These are phyloP conservation scores for Plasmodiophora brassicae DNA, from an alignment of 208 protist genomes.

Conservation along the genomic window DNA sequence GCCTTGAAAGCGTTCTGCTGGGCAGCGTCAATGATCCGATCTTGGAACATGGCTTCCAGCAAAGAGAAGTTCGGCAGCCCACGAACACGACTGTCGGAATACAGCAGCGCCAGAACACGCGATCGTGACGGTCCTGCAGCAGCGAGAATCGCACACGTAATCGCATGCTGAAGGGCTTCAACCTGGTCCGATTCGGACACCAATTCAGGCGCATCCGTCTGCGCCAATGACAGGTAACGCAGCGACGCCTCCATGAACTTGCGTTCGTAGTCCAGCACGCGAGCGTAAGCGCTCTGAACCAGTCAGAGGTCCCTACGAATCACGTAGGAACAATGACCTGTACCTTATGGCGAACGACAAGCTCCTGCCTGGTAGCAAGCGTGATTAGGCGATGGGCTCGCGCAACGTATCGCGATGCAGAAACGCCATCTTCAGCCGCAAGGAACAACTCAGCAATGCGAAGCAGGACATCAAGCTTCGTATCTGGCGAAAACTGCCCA, in stretches of 20 bases:
- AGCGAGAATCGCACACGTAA: background rate
- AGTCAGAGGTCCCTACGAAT: background rate
- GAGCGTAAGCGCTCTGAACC: slow-evolving; percentile 7
- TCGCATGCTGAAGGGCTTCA: background rate
- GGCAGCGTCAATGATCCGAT: background rate
- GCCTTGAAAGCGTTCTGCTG: background rate
- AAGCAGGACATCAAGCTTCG: background rate
- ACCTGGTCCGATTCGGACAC: background rate
- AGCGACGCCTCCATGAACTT: background rate
- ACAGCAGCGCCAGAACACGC: background rate
- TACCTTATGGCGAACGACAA: slow-evolving; percentile 8
- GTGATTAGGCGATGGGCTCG: background rate
- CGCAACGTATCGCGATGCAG: background rate
- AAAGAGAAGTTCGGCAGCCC: background rate
- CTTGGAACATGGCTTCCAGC: background rate
- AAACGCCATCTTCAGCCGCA: background rate
- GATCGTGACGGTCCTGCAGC: background rate
- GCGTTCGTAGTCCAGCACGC: background rate
- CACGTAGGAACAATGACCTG: background rate
- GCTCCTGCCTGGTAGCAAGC: background rate
- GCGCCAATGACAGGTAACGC: slow-evolving; percentile 22
- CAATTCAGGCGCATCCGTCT: background rate
- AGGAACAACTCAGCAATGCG: background rate
- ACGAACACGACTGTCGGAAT: background rate
- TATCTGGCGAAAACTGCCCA: background rate